Evolutionary conservation across 192 early-diverging fungal species (phyloP).

Genomic region (Coemansia biformis): DNA sequence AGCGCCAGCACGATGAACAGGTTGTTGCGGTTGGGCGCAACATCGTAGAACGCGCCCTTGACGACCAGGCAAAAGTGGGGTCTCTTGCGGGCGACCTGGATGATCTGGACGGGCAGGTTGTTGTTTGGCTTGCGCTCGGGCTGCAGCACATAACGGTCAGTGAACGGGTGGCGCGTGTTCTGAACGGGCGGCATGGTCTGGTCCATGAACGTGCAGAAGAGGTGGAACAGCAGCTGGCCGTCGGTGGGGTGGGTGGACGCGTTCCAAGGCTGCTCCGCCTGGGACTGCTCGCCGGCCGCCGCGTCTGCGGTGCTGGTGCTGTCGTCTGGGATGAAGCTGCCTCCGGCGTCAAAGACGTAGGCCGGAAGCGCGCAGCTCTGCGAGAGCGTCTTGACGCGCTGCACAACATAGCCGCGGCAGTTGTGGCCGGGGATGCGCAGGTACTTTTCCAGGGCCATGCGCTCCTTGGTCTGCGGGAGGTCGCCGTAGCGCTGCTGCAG

Average conservation of each 20-base stretch:
- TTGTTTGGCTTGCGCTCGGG: slow-evolving; percentile 49
- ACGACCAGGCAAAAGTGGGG: slow-evolving; percentile 56
- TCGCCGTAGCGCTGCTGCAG: slow-evolving; percentile 31
- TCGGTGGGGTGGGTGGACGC: slow-evolving; percentile 48
- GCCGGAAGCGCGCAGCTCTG: slow-evolving; percentile 38
- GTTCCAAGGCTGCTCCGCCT: slow-evolving; percentile 23
- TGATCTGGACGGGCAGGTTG: slow-evolving; percentile 52
- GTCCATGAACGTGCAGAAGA: slow-evolving; percentile 59
- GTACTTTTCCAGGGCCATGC: slow-evolving; percentile 50
- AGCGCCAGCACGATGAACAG: slow-evolving; percentile 47
- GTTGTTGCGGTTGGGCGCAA: slow-evolving; percentile 47
- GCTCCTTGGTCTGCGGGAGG: slow-evolving; percentile 42
- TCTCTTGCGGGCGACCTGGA: slow-evolving; percentile 48
- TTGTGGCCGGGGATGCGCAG: slow-evolving; percentile 35
- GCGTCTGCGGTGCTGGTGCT: background rate
- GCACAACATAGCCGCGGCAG: slow-evolving; percentile 40
- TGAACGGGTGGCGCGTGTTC: slow-evolving; percentile 51
- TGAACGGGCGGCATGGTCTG: slow-evolving; percentile 51
- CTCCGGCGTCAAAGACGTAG: slow-evolving; percentile 40
- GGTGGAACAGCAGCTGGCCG: slow-evolving; percentile 56
- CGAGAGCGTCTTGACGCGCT: slow-evolving; percentile 40
- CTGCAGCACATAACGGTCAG: slow-evolving; percentile 53
- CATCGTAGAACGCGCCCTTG: slow-evolving; percentile 54
- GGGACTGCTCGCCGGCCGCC: background rate
- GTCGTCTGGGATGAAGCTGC: slow-evolving; percentile 8